These are phyloP conservation scores for Mucor piriformis DNA, from an alignment of 371 early-diverging fungal genomes.

Conservation along the genomic window DNA sequence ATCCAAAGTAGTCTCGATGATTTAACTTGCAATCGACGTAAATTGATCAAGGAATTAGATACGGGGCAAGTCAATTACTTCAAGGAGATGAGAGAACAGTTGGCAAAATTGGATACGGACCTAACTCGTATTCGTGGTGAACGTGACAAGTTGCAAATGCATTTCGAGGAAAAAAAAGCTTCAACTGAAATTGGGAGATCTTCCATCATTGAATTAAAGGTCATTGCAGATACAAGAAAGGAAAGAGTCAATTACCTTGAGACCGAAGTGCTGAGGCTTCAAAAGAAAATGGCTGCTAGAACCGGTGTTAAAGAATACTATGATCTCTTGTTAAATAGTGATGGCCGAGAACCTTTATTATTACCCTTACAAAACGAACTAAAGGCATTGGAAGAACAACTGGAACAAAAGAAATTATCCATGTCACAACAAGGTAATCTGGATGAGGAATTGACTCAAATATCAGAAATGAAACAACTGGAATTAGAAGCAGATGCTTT, in stretches of 20 bases:
- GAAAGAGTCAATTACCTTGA: constrained; percentile 27
- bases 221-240: constrained; percentile 36
- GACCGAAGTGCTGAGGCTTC: constrained; percentile 20
- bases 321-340: constrained; percentile 17
- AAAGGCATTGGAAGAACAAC: constrained; percentile 14
- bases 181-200: constrained; percentile 25
- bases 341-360: constrained; percentile 15
- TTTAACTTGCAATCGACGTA: constrained; percentile 22
- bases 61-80: constrained; percentile 30
- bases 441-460: constrained; percentile 5
- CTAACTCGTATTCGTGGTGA: constrained; percentile 75
- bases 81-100: constrained; percentile 63
- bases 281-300: constrained; percentile 24
- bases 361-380: constrained; percentile 17
- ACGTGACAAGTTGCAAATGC: constrained; percentile 51
- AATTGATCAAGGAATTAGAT: constrained; percentile 29
- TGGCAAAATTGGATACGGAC: constrained; percentile 77
- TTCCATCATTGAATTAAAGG: constrained; percentile 21
- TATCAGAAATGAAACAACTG: constrained; percentile 11
- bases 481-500: constrained; percentile 20
- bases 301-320: constrained; percentile 21
- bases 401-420: constrained; percentile 2
- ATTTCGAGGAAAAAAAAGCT: constrained; percentile 25
- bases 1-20: constrained; percentile 28
- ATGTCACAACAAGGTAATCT: constrained; percentile 3